These are phyloP conservation scores for Vigna trinervia DNA, from an alignment of 306 rosid genomes.

Conservation along the genomic window DNA sequence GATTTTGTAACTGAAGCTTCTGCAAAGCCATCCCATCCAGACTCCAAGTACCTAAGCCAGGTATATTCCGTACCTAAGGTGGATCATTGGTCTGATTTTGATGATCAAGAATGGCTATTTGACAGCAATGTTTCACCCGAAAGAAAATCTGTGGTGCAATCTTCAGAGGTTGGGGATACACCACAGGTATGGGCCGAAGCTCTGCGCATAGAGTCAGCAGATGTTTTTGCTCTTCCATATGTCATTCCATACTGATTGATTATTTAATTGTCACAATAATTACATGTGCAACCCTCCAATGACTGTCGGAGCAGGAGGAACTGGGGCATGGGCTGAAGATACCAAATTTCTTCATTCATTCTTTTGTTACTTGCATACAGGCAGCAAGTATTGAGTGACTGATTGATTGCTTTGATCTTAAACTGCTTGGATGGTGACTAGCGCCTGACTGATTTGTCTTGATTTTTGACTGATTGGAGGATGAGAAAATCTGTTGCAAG, in stretches of 20 bases:
- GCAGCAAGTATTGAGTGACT: slow-evolving; percentile 36
- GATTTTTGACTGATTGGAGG: neutral
- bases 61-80: slow-evolving; percentile 66
- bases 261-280: slow-evolving; percentile 39
- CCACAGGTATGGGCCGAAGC: slow-evolving; percentile 79
- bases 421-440: neutral
- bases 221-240: slow-evolving; percentile 74
- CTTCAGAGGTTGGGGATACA: slow-evolving; percentile 50
- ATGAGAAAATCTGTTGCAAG: slow-evolving; percentile 31
- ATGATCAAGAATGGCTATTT: slow-evolving; percentile 72
- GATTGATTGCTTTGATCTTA: slow-evolving; percentile 13
- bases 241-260: slow-evolving; percentile 75
- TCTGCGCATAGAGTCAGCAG: slow-evolving; percentile 65
- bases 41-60: slow-evolving; percentile 61
- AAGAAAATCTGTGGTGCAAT: slow-evolving; percentile 52
- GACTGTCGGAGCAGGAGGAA: slow-evolving; percentile 35
- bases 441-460: neutral
- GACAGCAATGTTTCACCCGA: slow-evolving; percentile 47
- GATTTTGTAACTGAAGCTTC: slow-evolving; percentile 45
- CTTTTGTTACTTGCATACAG: slow-evolving; percentile 40
- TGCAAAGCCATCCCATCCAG: slow-evolving; percentile 70
- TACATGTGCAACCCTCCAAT: slow-evolving; percentile 33
- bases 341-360: slow-evolving; percentile 43
- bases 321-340: slow-evolving; percentile 39
- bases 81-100: slow-evolving; percentile 58